These are phyloP conservation scores for Thozetella sp. DNA, from an alignment of 495 filamentous ascomycete species.

Conservation along the genomic window DNA sequence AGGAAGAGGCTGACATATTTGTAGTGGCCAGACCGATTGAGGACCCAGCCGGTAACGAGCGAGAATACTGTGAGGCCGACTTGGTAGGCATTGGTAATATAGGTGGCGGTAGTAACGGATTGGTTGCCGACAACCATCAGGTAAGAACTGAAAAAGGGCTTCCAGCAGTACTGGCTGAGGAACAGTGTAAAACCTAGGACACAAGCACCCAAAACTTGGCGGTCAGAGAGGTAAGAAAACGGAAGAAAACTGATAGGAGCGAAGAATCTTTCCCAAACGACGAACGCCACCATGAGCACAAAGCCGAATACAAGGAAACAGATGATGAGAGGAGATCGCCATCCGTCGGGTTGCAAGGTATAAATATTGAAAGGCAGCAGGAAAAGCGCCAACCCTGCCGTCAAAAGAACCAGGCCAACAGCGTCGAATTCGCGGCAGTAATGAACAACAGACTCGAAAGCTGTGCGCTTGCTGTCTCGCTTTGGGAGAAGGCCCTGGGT, in stretches of 20 bases:
- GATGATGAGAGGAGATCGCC: constrained; percentile 55
- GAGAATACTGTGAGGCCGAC: constrained; percentile 45
- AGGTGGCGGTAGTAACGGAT: constrained; percentile 46
- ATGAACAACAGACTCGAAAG: constrained; percentile 45
- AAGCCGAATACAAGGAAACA: constrained; percentile 57
- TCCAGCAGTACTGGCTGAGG: constrained; percentile 63
- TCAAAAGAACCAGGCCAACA: constrained; percentile 54
- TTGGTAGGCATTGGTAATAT: constrained; percentile 46
- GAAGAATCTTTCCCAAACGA: constrained; percentile 55
- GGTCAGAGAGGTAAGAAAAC: constrained; percentile 57
- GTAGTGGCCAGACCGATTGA: constrained; percentile 51
- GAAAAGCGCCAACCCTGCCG: constrained; percentile 59
- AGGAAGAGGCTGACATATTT: constrained; percentile 40
- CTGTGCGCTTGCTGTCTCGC: background rate
- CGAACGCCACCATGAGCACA: constrained; percentile 52
- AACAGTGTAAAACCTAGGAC: constrained; percentile 51
- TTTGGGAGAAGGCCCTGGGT: constrained; percentile 31
- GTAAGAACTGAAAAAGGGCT: constrained; percentile 59
- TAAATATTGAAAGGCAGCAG: constrained; percentile 63
- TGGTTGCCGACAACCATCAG: constrained; percentile 63
- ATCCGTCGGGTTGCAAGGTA: constrained; percentile 46
- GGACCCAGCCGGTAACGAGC: constrained; percentile 43
- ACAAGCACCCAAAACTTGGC: constrained; percentile 62
- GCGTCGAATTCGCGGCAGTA: constrained; percentile 62
- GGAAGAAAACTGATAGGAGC: constrained; percentile 60